Evolutionary conservation across 2,329 filamentous ascomycete species (phyloP).

Genomic region (Fusarium sp.): DNA sequence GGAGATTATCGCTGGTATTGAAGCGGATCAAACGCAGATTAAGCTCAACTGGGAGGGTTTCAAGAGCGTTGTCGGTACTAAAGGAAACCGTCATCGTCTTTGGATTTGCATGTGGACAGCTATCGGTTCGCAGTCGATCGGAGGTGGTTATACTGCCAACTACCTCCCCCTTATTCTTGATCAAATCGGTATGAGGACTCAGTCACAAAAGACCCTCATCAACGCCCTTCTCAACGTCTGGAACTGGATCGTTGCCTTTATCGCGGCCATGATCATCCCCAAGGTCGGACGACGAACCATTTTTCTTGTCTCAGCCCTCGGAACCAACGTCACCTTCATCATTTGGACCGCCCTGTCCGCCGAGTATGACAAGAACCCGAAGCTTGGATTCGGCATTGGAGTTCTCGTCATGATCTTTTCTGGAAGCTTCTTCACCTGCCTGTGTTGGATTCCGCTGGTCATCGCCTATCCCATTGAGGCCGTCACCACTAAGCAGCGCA

Average conservation of each 20-base stretch:
- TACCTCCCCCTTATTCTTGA: not conserved
- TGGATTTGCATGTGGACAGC: constrained; percentile 4
- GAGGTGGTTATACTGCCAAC: not conserved
- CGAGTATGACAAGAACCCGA: not conserved
- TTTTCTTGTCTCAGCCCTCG: not conserved
- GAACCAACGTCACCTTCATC: not conserved
- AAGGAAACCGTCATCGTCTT: constrained; percentile 12
- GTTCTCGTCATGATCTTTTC: not conserved
- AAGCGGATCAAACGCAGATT: constrained; percentile 8
- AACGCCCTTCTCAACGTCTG: not conserved
- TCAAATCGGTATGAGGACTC: not conserved
- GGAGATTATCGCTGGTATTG: constrained; percentile 42
- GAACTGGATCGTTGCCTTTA: not conserved
- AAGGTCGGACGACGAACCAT: not conserved
- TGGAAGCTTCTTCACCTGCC: not conserved
- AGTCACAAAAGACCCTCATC: not conserved
- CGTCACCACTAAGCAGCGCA: not conserved
- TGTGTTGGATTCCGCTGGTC: not conserved
- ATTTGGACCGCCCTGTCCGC: not conserved
- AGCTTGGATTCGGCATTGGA: not conserved
- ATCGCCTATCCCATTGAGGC: not conserved
- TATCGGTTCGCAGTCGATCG: constrained; percentile 1
- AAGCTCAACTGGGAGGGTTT: not conserved
- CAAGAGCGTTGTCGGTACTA: not conserved
- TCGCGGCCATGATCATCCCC: not conserved